Percentiles rank a stretch among this genome's conserved stretches.
phyloP scores from a whole-genome alignment of 202 grass and related monocot genomes.

The Setaria viridis region DNA sequence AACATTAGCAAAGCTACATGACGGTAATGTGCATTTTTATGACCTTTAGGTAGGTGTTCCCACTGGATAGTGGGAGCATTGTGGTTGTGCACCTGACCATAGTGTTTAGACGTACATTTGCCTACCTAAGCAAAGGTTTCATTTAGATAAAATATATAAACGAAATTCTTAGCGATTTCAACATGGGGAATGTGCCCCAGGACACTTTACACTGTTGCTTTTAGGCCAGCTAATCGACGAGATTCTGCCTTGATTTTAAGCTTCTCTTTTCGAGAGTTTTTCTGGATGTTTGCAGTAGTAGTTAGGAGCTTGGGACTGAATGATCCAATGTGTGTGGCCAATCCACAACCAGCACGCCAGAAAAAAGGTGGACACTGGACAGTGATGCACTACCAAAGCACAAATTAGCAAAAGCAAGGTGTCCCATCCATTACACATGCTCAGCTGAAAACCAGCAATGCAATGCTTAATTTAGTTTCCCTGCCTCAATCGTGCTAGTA shows the following conservation, averaged over 20 bases:
- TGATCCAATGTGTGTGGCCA: neutral
- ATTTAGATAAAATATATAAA: neutral
- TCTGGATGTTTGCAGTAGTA: constrained; percentile 20
- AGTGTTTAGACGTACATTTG: neutral
- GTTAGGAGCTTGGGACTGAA: constrained; percentile 7
- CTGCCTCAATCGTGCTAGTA: neutral
- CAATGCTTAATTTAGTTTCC: constrained; percentile 7
- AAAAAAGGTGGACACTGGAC: constrained; percentile 20
- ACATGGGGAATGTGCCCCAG: neutral
- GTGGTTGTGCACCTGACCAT: neutral
- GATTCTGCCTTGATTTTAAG: constrained; percentile 10
- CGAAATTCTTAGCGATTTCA: neutral
- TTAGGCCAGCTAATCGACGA: neutral
- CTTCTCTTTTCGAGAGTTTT: neutral
- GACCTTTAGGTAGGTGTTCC: neutral
- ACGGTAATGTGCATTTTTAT: neutral
- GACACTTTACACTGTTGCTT: neutral
- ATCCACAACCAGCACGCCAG: neutral
- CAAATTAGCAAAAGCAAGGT: constrained; percentile 37
- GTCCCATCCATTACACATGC: neutral
- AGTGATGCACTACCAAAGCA: constrained; percentile 48
- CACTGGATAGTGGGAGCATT: neutral
- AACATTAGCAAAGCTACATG: neutral
- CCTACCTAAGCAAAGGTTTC: neutral
- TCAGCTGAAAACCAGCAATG: constrained; percentile 21